Base-by-base conservation (phyloP, 257 asterid genomes). In the Scutellaria galericulata region DNA sequence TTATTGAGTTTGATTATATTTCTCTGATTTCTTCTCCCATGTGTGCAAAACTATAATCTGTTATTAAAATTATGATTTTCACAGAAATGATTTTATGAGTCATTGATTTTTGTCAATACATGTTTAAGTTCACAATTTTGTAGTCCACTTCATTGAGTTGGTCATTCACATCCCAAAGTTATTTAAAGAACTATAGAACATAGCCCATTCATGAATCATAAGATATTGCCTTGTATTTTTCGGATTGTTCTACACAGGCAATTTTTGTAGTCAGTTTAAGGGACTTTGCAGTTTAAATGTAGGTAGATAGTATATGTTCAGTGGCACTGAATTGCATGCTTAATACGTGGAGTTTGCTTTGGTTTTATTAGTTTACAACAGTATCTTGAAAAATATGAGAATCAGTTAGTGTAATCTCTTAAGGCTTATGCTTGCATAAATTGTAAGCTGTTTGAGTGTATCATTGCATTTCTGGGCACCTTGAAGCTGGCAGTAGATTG, bases 401-500 rank as follows among this genome's bases (percentile, higher is more conserved):
- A 47, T 47, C 6, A 47, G 14, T 47, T 47, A 31, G 37, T 47
- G 37, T 20, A 39, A 44, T 61, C 48, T 45, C 22, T 63, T 12
- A 6, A n/a, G 68, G 42, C 55, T 64, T 64, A 51, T 5, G 31
- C 8, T 7, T 42, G 55, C 20, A 52, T 15, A 52, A 6, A 14
- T 52, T 52, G 1, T 14, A 47, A 52, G 57, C 57, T 52, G 6
- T 6, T 54, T 22, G 60, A 37, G 59, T 66, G 8, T 50, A 9
- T 54, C 13, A 22, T 3, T 37, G 48, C 12, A 44, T 31, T 8
- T 67, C 2, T 9, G 20, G 15, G 39, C 5, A 9, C 63, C 40
- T 52, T 67, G 62, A 67, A 37, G 24, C 5, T 66, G 39, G 62
- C 72, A 5, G 15, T 18, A 9, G 9, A n/a, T 7, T 24, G 71